Base-by-base conservation (phyloP, 2,329 filamentous ascomycete genomes). In the Colletotrichum tanaceti region DNA sequence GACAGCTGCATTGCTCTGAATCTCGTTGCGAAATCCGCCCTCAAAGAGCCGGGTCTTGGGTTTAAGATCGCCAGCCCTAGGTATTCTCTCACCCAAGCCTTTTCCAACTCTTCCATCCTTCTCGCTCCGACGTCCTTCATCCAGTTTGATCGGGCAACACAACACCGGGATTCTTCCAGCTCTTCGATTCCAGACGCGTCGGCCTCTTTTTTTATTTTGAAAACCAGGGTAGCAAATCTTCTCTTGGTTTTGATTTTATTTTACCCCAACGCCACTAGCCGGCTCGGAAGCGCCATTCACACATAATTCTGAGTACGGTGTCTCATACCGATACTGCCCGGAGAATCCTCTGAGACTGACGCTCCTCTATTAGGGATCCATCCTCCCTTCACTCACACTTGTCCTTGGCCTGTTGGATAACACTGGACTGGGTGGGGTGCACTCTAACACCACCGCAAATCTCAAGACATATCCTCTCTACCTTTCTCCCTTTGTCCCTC, bases 391-490 rank as follows among this genome's bases (percentile, higher is more conserved):
- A 24, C 32, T 68, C 65, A 28, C 44, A 52, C 65, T 59, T 52
- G 43, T 50, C 41, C 65, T 68, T 60, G 50, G 46, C 58, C 32
- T 50, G 43, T 39, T 60, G 58, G 54, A 65, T 24, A 68, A 49
- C 28, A 65, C 43, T 20, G 55, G 62, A 38, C 55, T 16, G 41
- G 58, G 47, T 24, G 28, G 28, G 7, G 7, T n/a, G n/a, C n/a
- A n/a, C 53, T 65, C 62, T 61, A 63, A 62, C 52, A 62, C 52
- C 63, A 66, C 67, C 47, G 67, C 39, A 58, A 32, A 66, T 68
- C 67, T 58, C 67, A 54, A 68, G 63, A 68, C 67, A 69, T 66
- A 70, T 68, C 28, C 28, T 32, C 67, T 70, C 64, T 63, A 58
- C 63, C 64, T 68, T 63, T 57, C 63, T 46, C 67, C 63, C 67